These are phyloP conservation scores for Termitomyces sp. DNA, from an alignment of 768 basidiomycete genomes.

Conservation along the genomic window DNA sequence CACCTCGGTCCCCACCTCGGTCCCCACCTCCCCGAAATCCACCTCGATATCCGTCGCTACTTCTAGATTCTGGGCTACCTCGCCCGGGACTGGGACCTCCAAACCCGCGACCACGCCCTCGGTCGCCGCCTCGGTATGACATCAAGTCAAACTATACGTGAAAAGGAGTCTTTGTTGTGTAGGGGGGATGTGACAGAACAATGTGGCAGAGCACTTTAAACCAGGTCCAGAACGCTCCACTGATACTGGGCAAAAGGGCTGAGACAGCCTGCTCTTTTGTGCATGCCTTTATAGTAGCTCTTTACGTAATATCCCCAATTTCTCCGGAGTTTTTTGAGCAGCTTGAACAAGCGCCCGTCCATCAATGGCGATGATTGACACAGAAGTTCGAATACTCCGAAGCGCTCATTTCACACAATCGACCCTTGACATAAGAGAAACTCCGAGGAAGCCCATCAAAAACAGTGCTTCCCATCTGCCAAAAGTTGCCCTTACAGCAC, in stretches of 20 bases:
- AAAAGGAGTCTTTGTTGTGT: not conserved
- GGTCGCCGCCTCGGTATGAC: slow-evolving; percentile 25
- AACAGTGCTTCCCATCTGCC: not conserved
- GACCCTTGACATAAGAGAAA: not conserved
- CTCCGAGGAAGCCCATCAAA: not conserved
- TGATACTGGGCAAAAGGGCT: too few relatives aligned
- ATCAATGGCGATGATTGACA: not conserved
- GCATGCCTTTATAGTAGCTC: not conserved
- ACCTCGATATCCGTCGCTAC: slow-evolving; percentile 30
- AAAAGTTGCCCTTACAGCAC: not conserved
- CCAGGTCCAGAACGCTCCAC: slow-evolving; percentile 8
- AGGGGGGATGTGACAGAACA: not conserved
- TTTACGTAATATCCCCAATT: not conserved
- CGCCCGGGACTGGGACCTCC: slow-evolving; percentile 30
- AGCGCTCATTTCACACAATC: too few relatives aligned
- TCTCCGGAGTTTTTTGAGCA: too few relatives aligned
- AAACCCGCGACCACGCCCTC: slow-evolving; percentile 38
- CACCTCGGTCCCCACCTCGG: slow-evolving; percentile 5
- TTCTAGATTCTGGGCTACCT: slow-evolving; percentile 25
- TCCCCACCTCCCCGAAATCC: slow-evolving; percentile 12
- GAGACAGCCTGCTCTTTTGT: too few relatives aligned
- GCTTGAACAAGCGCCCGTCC: not conserved
- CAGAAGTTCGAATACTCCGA: too few relatives aligned
- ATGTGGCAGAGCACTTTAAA: slow-evolving; percentile 15
- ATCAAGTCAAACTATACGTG: not conserved